Percentiles rank a stretch among this genome's conserved stretches.
Evolutionary conservation across 1,284 basidiomycete species (phyloP).

Genomic region (Wolfiporia cocos): DNA sequence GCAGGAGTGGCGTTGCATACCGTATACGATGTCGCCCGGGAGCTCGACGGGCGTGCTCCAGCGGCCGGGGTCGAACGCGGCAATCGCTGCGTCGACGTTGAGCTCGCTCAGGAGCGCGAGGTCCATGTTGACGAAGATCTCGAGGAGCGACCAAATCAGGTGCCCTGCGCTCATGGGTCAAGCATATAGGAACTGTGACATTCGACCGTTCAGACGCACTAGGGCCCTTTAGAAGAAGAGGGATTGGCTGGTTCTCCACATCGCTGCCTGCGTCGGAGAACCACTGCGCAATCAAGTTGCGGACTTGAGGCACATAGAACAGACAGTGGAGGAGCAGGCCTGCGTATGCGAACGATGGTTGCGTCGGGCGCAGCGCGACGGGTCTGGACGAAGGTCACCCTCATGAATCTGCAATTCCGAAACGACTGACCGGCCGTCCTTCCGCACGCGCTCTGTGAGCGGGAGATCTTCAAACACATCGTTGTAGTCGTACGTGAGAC

Average conservation of each 20-base stretch:
- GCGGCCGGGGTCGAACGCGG: conserved; percentile 27
- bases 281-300: conserved; percentile 43
- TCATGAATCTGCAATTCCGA: no score
- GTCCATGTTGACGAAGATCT: conserved; percentile 63
- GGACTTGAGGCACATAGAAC: conserved; percentile 63
- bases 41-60: conserved; percentile 29
- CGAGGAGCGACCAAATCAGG: conserved; percentile 47
- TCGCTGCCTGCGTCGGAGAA: background rate
- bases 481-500: conserved; percentile 34
- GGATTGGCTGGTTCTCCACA: background rate
- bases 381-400: conserved; percentile 47
- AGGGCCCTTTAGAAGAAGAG: background rate
- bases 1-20: no score
- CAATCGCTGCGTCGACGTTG: conserved; percentile 31
- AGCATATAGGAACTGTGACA: no score
- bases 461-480: conserved; percentile 35
- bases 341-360: conserved; percentile 45
- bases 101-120: conserved; percentile 36
- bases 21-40: conserved; percentile 34
- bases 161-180: conserved; percentile 18
- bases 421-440: conserved; percentile 55
- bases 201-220: no score
- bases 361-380: conserved; percentile 55
- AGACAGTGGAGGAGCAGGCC: conserved; percentile 58
- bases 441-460: conserved; percentile 44